Base-by-base conservation (phyloP, 768 basidiomycete genomes). In the Dacryopinax primogenitus region DNA sequence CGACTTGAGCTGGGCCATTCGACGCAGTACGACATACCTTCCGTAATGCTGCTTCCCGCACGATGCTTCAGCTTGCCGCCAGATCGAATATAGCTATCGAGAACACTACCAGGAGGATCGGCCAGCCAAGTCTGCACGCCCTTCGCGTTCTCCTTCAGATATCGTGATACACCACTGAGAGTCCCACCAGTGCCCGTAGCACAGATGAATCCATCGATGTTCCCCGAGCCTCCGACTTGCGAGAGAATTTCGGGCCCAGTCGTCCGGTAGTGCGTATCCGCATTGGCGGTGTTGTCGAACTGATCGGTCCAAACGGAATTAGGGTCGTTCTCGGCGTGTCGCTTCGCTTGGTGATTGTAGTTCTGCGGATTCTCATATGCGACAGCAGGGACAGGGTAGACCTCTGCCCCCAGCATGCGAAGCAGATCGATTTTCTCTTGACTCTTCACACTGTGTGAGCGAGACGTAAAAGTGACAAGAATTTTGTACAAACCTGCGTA, bases 401-500 rank as follows among this genome's bases (percentile, higher is more conserved):
- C 95, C 70, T 98, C 95, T 3, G 96, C 95, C 32, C 96, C 96
- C 26, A 99, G 83, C 95, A 99, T 95, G 64, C 86, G 86, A 64
- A 99, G 80, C 32, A 99, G 84, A 76, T 99, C 95, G 64, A 98
- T 96, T 79, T 99, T 99, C 73, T 99, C 95, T 78, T 95, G 93
- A 73, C 89, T 92, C 88, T 96, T 71, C 3, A 30, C 16, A 15
- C 9, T 32, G 35, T 39, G n/a, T 9, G 32, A 33, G 0, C 3
- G 15, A 28, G 23, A 28, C 15, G 23, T 18, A 11, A 58, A 23
- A 32, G 64, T 23, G 18, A 18, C n/a, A 16, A 28, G 39, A 23
- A 21, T 23, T 9, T 6, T 15, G 13, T 23, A 64, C 76, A 41
- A 64, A 85, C 89, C 82, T 96, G 90, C 2, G 87, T 92, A 74